phyloP scores from a whole-genome alignment of 1,284 basidiomycete genomes.

The Phlebopus sp. region DNA sequence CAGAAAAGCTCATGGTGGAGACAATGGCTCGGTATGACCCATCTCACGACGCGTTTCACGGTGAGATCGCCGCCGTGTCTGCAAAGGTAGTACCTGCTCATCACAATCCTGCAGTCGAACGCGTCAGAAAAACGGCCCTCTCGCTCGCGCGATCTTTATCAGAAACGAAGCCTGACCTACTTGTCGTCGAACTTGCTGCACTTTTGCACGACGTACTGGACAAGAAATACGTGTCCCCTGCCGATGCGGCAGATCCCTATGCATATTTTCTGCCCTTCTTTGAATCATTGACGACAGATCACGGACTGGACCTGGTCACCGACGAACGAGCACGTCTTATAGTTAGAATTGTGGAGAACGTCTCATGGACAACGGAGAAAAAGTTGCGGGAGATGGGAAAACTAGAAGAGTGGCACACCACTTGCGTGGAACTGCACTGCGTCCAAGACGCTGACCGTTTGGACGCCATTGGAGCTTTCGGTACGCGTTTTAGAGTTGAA shows the following conservation, averaged over 20 bases:
- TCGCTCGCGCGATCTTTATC: conserved; percentile 55
- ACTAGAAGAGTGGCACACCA: conserved; percentile 71
- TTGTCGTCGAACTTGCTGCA: conserved; percentile 80
- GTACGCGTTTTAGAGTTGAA: conserved; percentile 37
- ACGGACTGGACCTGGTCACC: conserved; percentile 51
- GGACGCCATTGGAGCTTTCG: conserved; percentile 90
- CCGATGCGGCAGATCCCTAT: conserved; percentile 58
- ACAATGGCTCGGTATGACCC: conserved; percentile 86
- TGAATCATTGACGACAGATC: conserved; percentile 36
- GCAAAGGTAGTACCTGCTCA: neutral
- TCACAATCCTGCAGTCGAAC: conserved; percentile 55
- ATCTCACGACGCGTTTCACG: conserved; percentile 87
- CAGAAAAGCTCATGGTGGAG: conserved; percentile 70
- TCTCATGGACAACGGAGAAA: conserved; percentile 87
- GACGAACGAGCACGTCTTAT: conserved; percentile 60
- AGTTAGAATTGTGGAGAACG: conserved; percentile 70
- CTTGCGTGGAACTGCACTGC: conserved; percentile 82
- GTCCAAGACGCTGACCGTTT: conserved; percentile 92
- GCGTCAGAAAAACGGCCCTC: conserved; percentile 77
- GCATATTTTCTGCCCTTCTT: conserved; percentile 71
- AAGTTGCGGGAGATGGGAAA: conserved; percentile 52
- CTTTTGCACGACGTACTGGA: conserved; percentile 89
- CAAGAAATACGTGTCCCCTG: conserved; percentile 74
- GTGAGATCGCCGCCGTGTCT: conserved; percentile 39
- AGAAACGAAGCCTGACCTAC: conserved; percentile 52